Percentiles rank a stretch among this genome's conserved stretches.
phyloP scores from a whole-genome alignment of 139 green algal species.

The Desmodesmus armatus region DNA sequence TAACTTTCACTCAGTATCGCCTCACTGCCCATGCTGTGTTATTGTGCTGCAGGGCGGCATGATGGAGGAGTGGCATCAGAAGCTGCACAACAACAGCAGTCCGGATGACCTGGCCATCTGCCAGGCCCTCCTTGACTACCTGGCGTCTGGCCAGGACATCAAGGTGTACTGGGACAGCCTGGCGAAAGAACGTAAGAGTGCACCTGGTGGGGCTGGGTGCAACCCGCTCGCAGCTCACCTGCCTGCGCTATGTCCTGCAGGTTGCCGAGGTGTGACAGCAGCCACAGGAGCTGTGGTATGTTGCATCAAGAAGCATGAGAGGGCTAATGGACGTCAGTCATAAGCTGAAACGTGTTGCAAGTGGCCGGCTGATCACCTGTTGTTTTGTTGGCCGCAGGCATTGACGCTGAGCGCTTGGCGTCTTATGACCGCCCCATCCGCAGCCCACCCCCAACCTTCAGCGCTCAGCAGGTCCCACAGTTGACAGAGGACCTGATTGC shows the following conservation, averaged over 20 bases:
- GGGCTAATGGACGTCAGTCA: background rate
- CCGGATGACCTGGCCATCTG: constrained; percentile 87
- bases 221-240: too few relatives aligned
- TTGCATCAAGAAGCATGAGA: too few relatives aligned
- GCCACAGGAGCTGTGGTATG: too few relatives aligned
- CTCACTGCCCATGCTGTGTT: background rate
- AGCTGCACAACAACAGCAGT: constrained; percentile 91
- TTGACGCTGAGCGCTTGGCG: constrained; percentile 67
- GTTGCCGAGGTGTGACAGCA: too few relatives aligned
- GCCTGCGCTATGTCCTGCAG: too few relatives aligned
- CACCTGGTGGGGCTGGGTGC: too few relatives aligned
- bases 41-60: constrained; percentile 62
- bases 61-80: constrained; percentile 90
- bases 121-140: constrained; percentile 68
- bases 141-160: constrained; percentile 31
- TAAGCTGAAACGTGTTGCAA: background rate
- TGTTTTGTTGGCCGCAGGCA: constrained; percentile 35
- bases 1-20: too few relatives aligned
- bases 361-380: background rate
- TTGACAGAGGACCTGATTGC: constrained; percentile 68
- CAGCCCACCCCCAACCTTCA: constrained; percentile 62
- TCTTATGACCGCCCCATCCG: constrained; percentile 75
- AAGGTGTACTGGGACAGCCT: constrained; percentile 59
- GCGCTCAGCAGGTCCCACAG: constrained; percentile 49
- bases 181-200: background rate